Evolutionary conservation across 345 rosid species (phyloP).

Genomic region (Hirschfeldia incana): DNA sequence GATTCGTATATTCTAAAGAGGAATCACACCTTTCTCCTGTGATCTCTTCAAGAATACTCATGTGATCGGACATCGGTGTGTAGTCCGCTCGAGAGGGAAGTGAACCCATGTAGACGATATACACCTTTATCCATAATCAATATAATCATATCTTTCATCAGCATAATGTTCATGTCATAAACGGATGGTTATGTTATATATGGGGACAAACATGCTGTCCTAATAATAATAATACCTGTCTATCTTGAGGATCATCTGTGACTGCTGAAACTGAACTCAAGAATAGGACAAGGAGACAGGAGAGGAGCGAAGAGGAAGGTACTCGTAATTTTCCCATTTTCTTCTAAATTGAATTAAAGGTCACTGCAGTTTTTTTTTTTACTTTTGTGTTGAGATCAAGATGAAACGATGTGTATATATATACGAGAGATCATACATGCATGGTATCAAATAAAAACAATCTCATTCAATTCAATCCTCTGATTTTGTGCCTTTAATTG

Average conservation of each 20-base stretch:
- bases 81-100: neutral
- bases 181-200: neutral
- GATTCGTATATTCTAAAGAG: neutral
- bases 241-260: constrained; percentile 6
- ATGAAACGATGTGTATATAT: constrained; percentile 8
- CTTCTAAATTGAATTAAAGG: neutral
- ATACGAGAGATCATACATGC: constrained; percentile 19
- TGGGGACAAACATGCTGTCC: neutral
- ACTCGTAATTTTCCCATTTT: constrained; percentile 11
- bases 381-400: neutral
- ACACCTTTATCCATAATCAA: neutral
- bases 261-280: constrained; percentile 15
- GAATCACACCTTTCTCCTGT: constrained; percentile 29
- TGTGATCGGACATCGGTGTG: neutral
- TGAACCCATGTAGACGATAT: constrained; percentile 29
- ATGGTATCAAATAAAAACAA: constrained; percentile 16
- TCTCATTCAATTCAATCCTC: constrained; percentile 1
- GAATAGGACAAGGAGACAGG: constrained; percentile 10
- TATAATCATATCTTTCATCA: neutral
- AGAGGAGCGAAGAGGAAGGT: constrained; percentile 23
- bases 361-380: neutral
- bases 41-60: constrained; percentile 40
- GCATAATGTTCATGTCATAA: neutral
- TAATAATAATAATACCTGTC: neutral
- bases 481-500: constrained; percentile 20